phyloP scores from a whole-genome alignment of 257 asterid species.

The Solanum rostratum region DNA sequence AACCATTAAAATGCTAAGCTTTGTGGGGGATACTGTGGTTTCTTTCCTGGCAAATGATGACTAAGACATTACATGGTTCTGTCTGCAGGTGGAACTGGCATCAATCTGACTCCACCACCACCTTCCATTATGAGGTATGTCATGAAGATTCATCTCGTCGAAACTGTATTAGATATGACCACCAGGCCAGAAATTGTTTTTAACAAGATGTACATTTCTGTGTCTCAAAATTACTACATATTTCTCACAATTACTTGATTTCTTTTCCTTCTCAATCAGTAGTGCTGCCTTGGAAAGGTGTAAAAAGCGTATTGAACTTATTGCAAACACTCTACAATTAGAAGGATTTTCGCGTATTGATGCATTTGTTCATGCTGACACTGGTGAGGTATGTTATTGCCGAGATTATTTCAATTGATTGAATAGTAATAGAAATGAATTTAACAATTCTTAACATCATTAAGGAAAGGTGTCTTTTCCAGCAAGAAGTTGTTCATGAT shows the following conservation, averaged over 20 bases:
- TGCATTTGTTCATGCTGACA: constrained; percentile 77
- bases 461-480: background rate
- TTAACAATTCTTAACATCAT: background rate
- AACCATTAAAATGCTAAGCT: background rate
- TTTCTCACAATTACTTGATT: background rate
- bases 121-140: constrained; percentile 61
- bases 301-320: constrained; percentile 51
- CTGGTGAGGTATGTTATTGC: constrained; percentile 52
- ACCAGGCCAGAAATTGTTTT: background rate
- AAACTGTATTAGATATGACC: background rate
- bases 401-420: background rate
- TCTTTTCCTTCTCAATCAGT: constrained; percentile 25
- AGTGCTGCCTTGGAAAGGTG: constrained; percentile 50
- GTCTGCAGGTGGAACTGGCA: constrained; percentile 86
- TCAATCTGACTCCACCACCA: constrained; percentile 90
- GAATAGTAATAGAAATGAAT: background rate
- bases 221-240: background rate
- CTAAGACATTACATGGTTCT: background rate
- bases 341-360: constrained; percentile 89
- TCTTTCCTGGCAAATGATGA: background rate
- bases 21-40: background rate
- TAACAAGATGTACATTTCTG: background rate
- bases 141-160: background rate
- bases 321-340: constrained; percentile 67
- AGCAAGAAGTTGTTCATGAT: background rate